Base-by-base conservation (phyloP, 73 alveolate genomes). In the Stentor coeruleus region DNA sequence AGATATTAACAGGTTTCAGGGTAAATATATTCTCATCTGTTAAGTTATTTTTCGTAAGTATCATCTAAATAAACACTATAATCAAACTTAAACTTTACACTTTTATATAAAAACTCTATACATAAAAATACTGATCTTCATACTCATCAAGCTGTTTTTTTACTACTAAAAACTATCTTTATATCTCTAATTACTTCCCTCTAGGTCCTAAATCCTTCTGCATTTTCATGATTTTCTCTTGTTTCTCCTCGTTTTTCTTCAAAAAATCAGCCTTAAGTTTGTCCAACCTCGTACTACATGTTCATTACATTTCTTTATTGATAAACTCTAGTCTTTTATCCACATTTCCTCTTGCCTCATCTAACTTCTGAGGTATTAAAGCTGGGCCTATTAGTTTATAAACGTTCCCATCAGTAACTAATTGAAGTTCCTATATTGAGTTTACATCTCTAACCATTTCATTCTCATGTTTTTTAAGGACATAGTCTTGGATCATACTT, bases 311-410 rank as follows among this genome's bases (percentile, higher is more conserved):
- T 82, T 93, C 96, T 84, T 89, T 91, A 36, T 82, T 79, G 39
- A 93, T 88, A 87, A 84, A 91, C 82, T 93, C 98, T 39, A 93
- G 87, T 42, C 98, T 77, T 85, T 86, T 86, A 74, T 91, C 94
- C 20, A 93, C 98, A 75, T 91, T 92, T 6, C 76, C 49, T 88
- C 91, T 90, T 33, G 98, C 98, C 81, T 93, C 98, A 40, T 74
- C 80, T 35, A 82, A 58, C 0, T 88, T 92, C 81, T 91, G 95
- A 60, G 89, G 87, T n/a, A 92, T 93, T 14, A 93, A 84, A 39
- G 93, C 84, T 4, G 98, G 98, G 31, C 98, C 98, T n/a, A 93
- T 92, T 38, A 87, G 85, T 74, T 93, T 93, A 91, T 76, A 93
- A 14, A 93, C 91, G 36, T 82, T 41, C 41, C 88, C 96, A n/a